Base-by-base conservation (phyloP, 495 filamentous ascomycete genomes). In the Penicillium psychrofluorescens region DNA sequence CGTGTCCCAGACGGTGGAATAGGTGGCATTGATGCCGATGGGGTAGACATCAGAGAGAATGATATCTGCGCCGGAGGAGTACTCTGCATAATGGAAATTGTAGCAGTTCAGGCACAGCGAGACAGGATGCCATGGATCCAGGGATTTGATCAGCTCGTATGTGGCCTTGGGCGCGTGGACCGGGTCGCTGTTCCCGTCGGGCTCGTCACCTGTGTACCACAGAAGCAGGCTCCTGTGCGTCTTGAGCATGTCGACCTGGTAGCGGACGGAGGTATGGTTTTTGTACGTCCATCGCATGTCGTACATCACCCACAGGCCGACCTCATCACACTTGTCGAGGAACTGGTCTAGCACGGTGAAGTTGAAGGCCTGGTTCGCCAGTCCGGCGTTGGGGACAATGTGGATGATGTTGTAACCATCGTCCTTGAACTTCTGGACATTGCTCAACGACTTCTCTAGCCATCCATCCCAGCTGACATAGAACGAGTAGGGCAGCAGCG, bases 101-200 rank as follows among this genome's bases (percentile, higher is more conserved):
- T 76, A 71, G 71, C 84, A 88, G 61, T 86, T 86, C 27, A 87
- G 68, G 1, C 75, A 75, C 1, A 86, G 64, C 1, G 75, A 76
- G 5, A 84, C 74, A 0, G 83, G 84, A 56, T 86, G 84, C 56
- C 84, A 86, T 0, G 82, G 82, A 58, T 88, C 84, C 1, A 83
- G 53, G 0, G 48, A 44, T 36, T 72, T 71, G 50, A 87, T 71
- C 1, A 72, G 55, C 5, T 67, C 54, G 49, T 75, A 74, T 2
- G 66, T 53, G 11, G 52, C 43, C 3, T 35, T 30, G 6, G 74
- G 64, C 0, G 65, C 58, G 40, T 77, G 63, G 22, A 85, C 72
- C 10, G 81, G 68, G 50, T 83, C 74, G 44, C 73, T 66, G 59
- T 74, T 72, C 8, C 84, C 84, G 55, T 87, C 84, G 5, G 83